These are phyloP conservation scores for Gossypium davidsonii DNA, from an alignment of 441 rosid genomes.

Conservation along the genomic window DNA sequence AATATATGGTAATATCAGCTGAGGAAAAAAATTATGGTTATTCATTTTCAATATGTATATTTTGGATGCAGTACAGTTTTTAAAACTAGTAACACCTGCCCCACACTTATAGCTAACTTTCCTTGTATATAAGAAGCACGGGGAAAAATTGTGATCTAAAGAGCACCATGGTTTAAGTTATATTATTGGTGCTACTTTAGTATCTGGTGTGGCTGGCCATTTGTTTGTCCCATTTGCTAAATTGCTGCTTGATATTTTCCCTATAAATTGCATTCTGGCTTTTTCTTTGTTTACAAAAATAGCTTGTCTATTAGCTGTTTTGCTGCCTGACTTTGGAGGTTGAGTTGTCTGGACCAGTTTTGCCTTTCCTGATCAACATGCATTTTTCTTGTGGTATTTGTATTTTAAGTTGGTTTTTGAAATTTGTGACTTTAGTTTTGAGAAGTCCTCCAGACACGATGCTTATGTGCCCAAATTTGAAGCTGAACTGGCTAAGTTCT, in stretches of 20 bases:
- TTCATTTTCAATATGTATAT: neutral
- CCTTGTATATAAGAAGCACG: neutral
- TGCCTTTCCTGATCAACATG: neutral
- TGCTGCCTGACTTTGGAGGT: neutral
- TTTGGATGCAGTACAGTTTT: neutral
- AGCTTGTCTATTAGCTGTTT: neutral
- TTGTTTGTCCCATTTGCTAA: neutral
- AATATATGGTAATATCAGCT: neutral
- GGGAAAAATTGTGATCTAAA: neutral
- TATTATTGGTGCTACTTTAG: neutral
- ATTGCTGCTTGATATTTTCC: neutral
- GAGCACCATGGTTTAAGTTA: neutral
- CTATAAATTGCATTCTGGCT: neutral
- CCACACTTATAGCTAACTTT: neutral
- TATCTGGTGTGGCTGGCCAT: neutral
- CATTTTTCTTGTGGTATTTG: neutral
- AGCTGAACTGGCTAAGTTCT: slow-evolving; percentile 86
- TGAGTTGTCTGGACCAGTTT: neutral
- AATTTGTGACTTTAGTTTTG: slow-evolving; percentile 55
- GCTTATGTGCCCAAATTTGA: slow-evolving; percentile 70
- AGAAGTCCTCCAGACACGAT: slow-evolving; percentile 78
- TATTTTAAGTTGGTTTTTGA: slow-evolving; percentile 16
- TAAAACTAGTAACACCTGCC: neutral
- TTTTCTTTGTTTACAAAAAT: neutral
- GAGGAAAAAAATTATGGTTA: neutral